Evolutionary conservation across 805 yeast genomes (phyloP).

Genomic region (Nakazawaea wyomingensis): DNA sequence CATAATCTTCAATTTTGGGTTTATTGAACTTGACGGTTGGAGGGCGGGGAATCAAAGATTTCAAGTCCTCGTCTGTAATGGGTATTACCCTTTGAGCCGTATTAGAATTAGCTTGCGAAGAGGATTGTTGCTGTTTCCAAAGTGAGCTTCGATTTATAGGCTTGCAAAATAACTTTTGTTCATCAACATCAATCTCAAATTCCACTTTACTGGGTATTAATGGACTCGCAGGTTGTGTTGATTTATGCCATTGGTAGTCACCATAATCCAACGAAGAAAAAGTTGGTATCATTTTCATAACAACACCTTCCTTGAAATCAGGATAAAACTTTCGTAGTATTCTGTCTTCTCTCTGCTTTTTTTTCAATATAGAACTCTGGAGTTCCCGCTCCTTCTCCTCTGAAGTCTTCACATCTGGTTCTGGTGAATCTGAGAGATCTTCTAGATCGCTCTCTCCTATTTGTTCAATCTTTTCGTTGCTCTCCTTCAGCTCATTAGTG

Average conservation of each 20-base stretch:
- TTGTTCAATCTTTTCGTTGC: slow-evolving; percentile 24
- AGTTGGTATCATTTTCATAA: slow-evolving; percentile 59
- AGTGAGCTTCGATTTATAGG: slow-evolving; percentile 9
- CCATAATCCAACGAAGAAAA: slow-evolving; percentile 57
- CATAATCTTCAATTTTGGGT: slow-evolving; percentile 31
- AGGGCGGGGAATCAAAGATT: slow-evolving; percentile 15
- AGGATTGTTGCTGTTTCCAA: slow-evolving; percentile 3
- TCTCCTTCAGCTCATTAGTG: slow-evolving; percentile 26
- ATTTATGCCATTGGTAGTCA: slow-evolving; percentile 47
- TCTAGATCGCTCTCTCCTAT: slow-evolving; percentile 16
- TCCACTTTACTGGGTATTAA: slow-evolving; percentile 53
- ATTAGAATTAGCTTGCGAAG: slow-evolving; percentile 8
- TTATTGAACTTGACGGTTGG: slow-evolving; percentile 16
- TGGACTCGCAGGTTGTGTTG: slow-evolving; percentile 37
- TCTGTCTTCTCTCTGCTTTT: slow-evolving; percentile 27
- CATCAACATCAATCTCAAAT: slow-evolving; percentile 64
- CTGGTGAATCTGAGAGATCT: slow-evolving; percentile 17
- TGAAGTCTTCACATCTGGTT: slow-evolving; percentile 11
- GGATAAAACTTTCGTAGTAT: slow-evolving; percentile 54
- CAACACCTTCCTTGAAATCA: slow-evolving; percentile 46
- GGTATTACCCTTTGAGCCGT: slow-evolving; percentile 20
- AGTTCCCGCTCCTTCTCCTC: slow-evolving; percentile 12
- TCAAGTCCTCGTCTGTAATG: slow-evolving; percentile 25
- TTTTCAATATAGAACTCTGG: slow-evolving; percentile 20
- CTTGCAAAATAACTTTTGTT: slow-evolving; percentile 40